Base-by-base conservation (phyloP, 805 yeast genomes). In the Pichia manshurica region DNA sequence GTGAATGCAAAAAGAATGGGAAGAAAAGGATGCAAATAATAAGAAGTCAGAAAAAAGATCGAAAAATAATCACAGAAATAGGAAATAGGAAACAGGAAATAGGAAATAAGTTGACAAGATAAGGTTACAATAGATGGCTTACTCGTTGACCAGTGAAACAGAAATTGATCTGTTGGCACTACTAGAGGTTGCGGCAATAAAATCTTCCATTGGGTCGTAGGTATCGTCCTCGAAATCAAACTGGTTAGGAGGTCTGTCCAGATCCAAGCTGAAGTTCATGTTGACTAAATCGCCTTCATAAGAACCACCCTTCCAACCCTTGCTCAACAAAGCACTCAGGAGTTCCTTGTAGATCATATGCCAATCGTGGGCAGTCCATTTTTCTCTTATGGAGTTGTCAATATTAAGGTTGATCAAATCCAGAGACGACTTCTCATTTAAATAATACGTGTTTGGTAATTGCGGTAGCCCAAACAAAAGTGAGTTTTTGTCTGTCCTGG, bases 391-490 rank as follows among this genome's bases (percentile, higher is more conserved):
- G 15, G 70, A 61, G 45, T 67, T 67, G 7, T 50, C 53, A 20
- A 67, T 52, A 47, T 67, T 67, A 29, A 67, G 47, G 2, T 57
- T 49, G 13, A 65, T 61, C 37, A 67, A 55, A 46, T 65, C 64
- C 32, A 52, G 56, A 0, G 70, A 55, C 29, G 62, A 55, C 32
- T 61, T 62, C 22, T 52, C 52, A 46, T 62, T 71, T 42, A 85
- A 58, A 52, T 82, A 81, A 55, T 79, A 77, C 29, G 80, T 78
- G 49, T 75, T 79, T 3, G 95, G 95, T 56, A 86, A 70, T 20
- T 81, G 77, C 5, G 95, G 95, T 50, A 85, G 69, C 0, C 83
- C 91, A 67, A 83, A 85, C 31, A 85, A 66, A 56, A 85, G 61
- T 1, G 87, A 81, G 1, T 68, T 57, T 17, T 68, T 64, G 54